Evolutionary conservation across 1,284 basidiomycete species (phyloP).

Genomic region (Malassezia japonica): DNA sequence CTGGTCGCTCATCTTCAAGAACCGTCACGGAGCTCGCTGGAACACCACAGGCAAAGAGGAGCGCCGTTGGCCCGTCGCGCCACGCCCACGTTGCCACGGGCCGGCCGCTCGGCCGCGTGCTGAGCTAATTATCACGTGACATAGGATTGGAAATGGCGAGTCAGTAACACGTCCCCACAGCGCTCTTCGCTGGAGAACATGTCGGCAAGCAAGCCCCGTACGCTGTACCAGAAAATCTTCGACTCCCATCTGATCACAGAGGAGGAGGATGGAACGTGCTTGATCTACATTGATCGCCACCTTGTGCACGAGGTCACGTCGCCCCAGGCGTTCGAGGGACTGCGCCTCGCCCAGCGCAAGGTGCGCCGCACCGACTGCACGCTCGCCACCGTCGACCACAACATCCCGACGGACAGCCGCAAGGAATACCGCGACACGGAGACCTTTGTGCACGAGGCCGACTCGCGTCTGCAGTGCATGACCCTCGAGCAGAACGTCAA

Average conservation of each 20-base stretch:
- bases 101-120: constrained; percentile 12
- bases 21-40: too few species aligned
- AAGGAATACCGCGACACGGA: constrained; percentile 42
- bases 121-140: constrained; percentile 4
- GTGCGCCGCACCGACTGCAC: constrained; percentile 46
- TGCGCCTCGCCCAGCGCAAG: constrained; percentile 33
- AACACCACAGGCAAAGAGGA: background rate
- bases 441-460: constrained; percentile 40
- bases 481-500: constrained; percentile 46
- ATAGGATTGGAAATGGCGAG: constrained; percentile 11
- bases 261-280: constrained; percentile 39
- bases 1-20: constrained; percentile 23
- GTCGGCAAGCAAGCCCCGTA: constrained; percentile 19
- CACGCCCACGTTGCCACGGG: constrained; percentile 11
- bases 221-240: constrained; percentile 46
- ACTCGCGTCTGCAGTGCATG: constrained; percentile 43
- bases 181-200: background rate
- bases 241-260: constrained; percentile 40
- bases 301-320: constrained; percentile 47
- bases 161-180: constrained; percentile 1
- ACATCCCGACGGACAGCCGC: constrained; percentile 44
- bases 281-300: constrained; percentile 46
- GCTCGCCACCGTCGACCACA: constrained; percentile 47
- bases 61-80: too few species aligned
- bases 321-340: constrained; percentile 46